A percentile compares a stretch with the other conserved stretches of the same genome.
Conservation (phyloP, 2,329 filamentous ascomycete genomes). For the Alternaria consortialis region DNA sequence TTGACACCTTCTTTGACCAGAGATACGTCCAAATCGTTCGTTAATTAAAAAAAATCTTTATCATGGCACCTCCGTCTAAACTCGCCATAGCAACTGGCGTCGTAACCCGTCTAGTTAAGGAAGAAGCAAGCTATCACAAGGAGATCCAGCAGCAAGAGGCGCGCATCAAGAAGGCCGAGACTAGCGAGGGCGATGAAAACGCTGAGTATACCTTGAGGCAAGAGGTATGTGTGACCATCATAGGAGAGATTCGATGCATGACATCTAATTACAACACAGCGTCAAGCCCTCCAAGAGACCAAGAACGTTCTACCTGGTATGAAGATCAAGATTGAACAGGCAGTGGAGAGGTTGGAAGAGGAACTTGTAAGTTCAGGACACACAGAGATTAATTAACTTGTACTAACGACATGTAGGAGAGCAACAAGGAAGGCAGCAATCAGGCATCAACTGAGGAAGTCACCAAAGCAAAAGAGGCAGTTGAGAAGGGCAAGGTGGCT, state of each 20-base stretch:
- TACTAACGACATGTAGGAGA: constrained; percentile 47
- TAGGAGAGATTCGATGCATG: background rate
- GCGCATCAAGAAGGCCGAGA: constrained; percentile 73
- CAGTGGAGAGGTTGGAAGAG: constrained; percentile 77
- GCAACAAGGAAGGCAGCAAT: constrained; percentile 51
- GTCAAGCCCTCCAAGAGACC: constrained; percentile 85
- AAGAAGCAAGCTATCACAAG: constrained; percentile 88
- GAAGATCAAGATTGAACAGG: constrained; percentile 73
- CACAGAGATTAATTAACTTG: no score
- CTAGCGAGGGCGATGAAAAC: constrained; percentile 72
- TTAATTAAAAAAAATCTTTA: constrained; percentile 8
- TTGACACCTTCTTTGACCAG: background rate
- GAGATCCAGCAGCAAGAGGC: constrained; percentile 80
- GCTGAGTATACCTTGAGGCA: constrained; percentile 82
- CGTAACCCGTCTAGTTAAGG: constrained; percentile 85
- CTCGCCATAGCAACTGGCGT: constrained; percentile 82
- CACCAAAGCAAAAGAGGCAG: constrained; percentile 55
- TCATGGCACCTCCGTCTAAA: constrained; percentile 79
- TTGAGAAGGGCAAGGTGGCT: constrained; percentile 52
- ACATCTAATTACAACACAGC: constrained; percentile 58
- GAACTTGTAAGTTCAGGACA: constrained; percentile 69
- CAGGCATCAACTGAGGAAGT: constrained; percentile 54
- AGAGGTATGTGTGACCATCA: constrained; percentile 66
- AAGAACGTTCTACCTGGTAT: constrained; percentile 81
- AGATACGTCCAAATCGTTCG: background rate